A percentile compares a stretch with the other conserved stretches of the same genome.
These are phyloP conservation scores for Detonula confervacea DNA, from an alignment of 352 stramenopile species.

Conservation along the genomic window DNA sequence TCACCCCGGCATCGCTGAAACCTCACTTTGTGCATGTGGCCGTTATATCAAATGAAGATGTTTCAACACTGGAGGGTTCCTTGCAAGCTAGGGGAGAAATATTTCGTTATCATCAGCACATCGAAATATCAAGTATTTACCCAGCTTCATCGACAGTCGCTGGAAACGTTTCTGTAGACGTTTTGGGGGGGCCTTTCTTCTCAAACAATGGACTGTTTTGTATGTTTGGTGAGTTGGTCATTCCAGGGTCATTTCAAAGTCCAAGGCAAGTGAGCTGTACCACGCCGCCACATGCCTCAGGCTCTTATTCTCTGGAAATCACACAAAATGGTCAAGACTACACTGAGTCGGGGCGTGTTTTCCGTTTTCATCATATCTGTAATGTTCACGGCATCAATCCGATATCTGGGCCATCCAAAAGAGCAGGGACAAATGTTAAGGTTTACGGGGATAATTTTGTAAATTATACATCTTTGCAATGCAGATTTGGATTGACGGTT, in stretches of 20 bases:
- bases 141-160: constrained; percentile 85
- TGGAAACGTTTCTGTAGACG: constrained; percentile 90
- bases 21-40: constrained; percentile 36
- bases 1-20: constrained; percentile 37
- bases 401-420: constrained; percentile 88
- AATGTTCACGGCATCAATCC: constrained; percentile 86
- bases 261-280: constrained; percentile 83
- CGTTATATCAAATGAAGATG: constrained; percentile 42
- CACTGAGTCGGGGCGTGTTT: constrained; percentile 77
- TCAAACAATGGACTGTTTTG: constrained; percentile 87
- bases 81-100: constrained; percentile 42
- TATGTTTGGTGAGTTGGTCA: constrained; percentile 87
- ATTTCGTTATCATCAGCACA: constrained; percentile 88
- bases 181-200: constrained; percentile 88
- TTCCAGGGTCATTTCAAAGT: constrained; percentile 84
- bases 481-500: constrained; percentile 88
- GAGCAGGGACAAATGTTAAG: constrained; percentile 88
- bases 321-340: constrained; percentile 94
- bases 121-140: constrained; percentile 85
- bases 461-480: constrained; percentile 88
- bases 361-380: constrained; percentile 89
- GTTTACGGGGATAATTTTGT: constrained; percentile 90
- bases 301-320: constrained; percentile 88
- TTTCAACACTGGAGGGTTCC: constrained; percentile 26
- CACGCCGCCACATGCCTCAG: constrained; percentile 84